Base-by-base conservation (phyloP, 2,329 filamentous ascomycete species). In the Ophiocordyceps australis region DNA sequence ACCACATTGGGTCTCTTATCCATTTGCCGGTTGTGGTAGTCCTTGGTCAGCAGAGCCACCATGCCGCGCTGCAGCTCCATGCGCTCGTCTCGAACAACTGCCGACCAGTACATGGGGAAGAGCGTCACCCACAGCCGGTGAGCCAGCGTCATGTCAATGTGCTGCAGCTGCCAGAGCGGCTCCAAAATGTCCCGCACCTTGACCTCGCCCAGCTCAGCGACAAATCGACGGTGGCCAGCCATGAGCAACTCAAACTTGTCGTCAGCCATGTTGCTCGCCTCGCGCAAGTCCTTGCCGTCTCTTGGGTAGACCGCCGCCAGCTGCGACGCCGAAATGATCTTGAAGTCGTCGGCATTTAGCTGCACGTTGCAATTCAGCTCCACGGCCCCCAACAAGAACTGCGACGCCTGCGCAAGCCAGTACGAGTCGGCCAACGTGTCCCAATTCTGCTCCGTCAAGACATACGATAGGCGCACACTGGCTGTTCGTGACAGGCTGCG, bases 1-100 rank as follows among this genome's bases (percentile, higher is more conserved):
- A 98, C 74, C 18, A 94, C 91, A 41, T 98, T 98, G 3, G 89
- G 91, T 24, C 91, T 70, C 54, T 82, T 85, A 48, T 95, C 89
- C 28, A 95, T 74, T 45, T 98, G 89, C 27, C 86, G 72, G 33
- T 79, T 79, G 47, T 98, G 89, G 47, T 86, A 95, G 41, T 98
- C 91, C 44, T 92, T 92, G 3, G 86, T 93, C 8, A 98, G 61
- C 9, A 98, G 60, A 4, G 73, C 65, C n/a, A 94, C 80, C 50
- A 98, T 70, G 10, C 82, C 85, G 39, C 85, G 81, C 48, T 95
- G 81, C 18, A 98, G 63, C 34, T 98, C 89, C 17, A 70, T 67
- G 29, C 86, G 76, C 41, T 98, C 89, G 36, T 98, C 91, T 38
- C 74, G 79, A 5, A 74, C 69, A 5, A 89, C 68, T 1, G 81